Percentiles rank a stretch among this genome's conserved stretches.
phyloP scores from a whole-genome alignment of 2,329 filamentous ascomycete genomes.

The Xylaria digitata region DNA sequence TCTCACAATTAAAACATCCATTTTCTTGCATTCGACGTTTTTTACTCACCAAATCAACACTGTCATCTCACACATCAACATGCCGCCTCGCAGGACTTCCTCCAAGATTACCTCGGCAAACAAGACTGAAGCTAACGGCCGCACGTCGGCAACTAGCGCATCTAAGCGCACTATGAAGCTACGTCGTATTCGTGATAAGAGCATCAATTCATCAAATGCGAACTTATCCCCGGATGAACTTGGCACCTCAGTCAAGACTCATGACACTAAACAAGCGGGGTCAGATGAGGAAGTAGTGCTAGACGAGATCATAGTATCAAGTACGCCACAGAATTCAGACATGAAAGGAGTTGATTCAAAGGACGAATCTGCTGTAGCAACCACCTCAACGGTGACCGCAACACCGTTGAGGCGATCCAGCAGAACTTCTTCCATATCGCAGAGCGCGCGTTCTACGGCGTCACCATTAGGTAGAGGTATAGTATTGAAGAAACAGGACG shows the following conservation, averaged over 20 bases:
- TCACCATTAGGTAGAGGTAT: conserved; percentile 21
- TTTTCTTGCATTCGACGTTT: neutral
- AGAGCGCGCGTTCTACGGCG: conserved; percentile 16
- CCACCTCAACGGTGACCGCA: neutral
- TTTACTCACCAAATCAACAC: neutral
- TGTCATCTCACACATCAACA: conserved; percentile 21
- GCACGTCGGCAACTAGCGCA: conserved; percentile 6
- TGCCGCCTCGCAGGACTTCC: conserved; percentile 37
- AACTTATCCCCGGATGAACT: conserved; percentile 32
- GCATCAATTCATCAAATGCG: neutral
- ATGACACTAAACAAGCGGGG: neutral
- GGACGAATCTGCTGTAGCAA: neutral
- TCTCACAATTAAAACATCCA: neutral
- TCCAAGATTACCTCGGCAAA: conserved; percentile 11
- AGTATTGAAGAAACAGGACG: conserved; percentile 35
- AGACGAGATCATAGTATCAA: conserved; percentile 23
- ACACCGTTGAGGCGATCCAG: conserved; percentile 1
- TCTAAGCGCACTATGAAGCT: conserved; percentile 17
- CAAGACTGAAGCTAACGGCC: neutral
- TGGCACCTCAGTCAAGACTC: conserved; percentile 1
- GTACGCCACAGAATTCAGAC: neutral
- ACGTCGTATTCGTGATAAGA: conserved; percentile 8
- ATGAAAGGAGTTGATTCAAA: conserved; percentile 1
- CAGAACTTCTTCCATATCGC: conserved; percentile 31
- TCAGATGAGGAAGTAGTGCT: conserved; percentile 9